Conservation (phyloP, 306 rosid species). For the Cucumis melo region DNA sequence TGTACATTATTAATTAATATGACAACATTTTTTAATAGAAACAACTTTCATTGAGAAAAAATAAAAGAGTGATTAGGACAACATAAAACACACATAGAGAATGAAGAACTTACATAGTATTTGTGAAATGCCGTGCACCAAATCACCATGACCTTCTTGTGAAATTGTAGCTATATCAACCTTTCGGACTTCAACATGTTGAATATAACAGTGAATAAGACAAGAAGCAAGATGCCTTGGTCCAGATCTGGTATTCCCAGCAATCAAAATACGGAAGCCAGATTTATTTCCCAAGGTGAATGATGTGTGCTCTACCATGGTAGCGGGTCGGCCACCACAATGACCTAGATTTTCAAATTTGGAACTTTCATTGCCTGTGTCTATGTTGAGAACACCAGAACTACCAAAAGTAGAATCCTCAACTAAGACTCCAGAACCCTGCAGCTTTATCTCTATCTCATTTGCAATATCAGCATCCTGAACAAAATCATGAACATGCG, state of each 20-base stretch:
- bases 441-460: conserved; percentile 48
- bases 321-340: conserved; percentile 21
- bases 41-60: too few relatives aligned
- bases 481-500: conserved; percentile 48
- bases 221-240: conserved; percentile 94
- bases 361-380: conserved; percentile 5
- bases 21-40: too few relatives aligned
- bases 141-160: conserved; percentile 87
- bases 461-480: conserved; percentile 44
- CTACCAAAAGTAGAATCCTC: conserved; percentile 22
- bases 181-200: conserved; percentile 60
- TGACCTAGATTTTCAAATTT: conserved; percentile 20
- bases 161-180: conserved; percentile 90
- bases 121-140: conserved; percentile 66
- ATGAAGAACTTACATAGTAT: conserved; percentile 52
- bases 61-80: background rate
- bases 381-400: conserved; percentile 26
- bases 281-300: conserved; percentile 27
- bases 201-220: conserved; percentile 74
- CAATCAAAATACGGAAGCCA: conserved; percentile 65
- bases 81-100: conserved; percentile 5
- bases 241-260: conserved; percentile 74
- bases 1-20: background rate
- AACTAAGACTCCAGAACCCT: conserved; percentile 45
- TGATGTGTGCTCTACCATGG: conserved; percentile 22